phyloP scores from a whole-genome alignment of 1,284 basidiomycete genomes.

The Coniophora puteana region DNA sequence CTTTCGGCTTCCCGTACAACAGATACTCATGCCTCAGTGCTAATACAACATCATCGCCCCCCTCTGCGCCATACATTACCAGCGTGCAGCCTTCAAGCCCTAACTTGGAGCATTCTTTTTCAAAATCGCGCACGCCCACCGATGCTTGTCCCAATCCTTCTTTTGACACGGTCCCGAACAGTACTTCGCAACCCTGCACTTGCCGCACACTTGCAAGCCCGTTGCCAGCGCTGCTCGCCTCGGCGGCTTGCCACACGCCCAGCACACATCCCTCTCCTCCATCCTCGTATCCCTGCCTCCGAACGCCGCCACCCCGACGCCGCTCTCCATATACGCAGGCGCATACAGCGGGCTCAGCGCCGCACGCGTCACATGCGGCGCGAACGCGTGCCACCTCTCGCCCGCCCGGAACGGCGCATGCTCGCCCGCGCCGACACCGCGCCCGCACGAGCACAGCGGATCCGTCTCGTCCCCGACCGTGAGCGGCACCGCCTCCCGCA shows the following conservation, averaged over 20 bases:
- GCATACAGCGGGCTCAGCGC: conserved; percentile 42
- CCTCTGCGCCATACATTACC: too few species aligned
- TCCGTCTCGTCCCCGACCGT: conserved; percentile 19
- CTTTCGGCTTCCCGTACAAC: too few species aligned
- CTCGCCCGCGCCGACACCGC: conserved; percentile 31
- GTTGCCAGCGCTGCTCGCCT: conserved; percentile 26
- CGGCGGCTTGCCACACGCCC: conserved; percentile 21
- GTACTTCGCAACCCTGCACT: not conserved
- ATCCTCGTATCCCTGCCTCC: not conserved
- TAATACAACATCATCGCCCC: too few species aligned
- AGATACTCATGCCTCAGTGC: too few species aligned
- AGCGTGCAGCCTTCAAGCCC: too few species aligned
- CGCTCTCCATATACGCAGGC: conserved; percentile 34
- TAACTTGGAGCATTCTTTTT: too few species aligned
- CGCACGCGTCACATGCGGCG: conserved; percentile 36
- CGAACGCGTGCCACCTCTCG: conserved; percentile 29
- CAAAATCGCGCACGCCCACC: too few species aligned
- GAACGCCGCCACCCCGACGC: conserved; percentile 8
- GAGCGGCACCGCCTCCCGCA: conserved; percentile 22
- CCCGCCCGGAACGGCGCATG: conserved; percentile 22
- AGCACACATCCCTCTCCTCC: too few species aligned
- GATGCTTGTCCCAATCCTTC: not conserved
- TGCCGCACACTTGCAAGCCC: conserved; percentile 6
- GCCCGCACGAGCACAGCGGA: conserved; percentile 43
- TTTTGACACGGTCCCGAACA: not conserved